Evolutionary conservation across 768 basidiomycete genomes (phyloP), one percentile per base, ranked within the genome.

Genomic region (Russula virescens): DNA sequence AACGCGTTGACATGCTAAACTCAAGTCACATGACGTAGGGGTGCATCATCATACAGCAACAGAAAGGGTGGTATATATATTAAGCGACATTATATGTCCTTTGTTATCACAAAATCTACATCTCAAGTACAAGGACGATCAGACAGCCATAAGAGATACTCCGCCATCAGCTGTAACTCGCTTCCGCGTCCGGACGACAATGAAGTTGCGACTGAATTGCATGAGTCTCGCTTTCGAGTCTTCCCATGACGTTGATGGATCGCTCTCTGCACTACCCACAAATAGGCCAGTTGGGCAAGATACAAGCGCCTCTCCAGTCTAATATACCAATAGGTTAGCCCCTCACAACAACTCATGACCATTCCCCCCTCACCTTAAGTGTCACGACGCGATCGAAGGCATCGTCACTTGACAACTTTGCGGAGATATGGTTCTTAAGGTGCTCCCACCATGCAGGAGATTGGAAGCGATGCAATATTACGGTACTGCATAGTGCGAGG

Each of bases 391-490:
- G 77, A 62, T 88, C 83, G 62, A 89, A 89, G 0, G 81, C 85
- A 42, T 86, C 83, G 0, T 76, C 79, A 7, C 75, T 73, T 0
- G 80, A 79, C 58, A 88, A 79, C 63, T 87, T 81, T 0, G 85
- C 83, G 0, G 85, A 83, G 5, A 89, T 85, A 67, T 89, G 87
- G 21, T 84, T 81, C 1, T 80, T 75, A 0, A 90, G 69, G 66
- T 89, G 86, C 0, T 83, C 78, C 83, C 86, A 87, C 88, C 88
- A 89, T 2, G 84, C 78, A 0, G 86, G 85, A 0, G 89, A 89
- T 0, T 87, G 87, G 70, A 90, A 90, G 1, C 88, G 77, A 65
- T 89, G 88, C 2, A 89, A 66, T n/a, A 90, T 80, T 0, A 82
- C 72, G 0, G 88, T 74, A 1, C 81, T 81, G 58, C 87, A 88